phyloP scores from a whole-genome alignment of 1,284 basidiomycete species.

The Ganoderma lingzhi region DNA sequence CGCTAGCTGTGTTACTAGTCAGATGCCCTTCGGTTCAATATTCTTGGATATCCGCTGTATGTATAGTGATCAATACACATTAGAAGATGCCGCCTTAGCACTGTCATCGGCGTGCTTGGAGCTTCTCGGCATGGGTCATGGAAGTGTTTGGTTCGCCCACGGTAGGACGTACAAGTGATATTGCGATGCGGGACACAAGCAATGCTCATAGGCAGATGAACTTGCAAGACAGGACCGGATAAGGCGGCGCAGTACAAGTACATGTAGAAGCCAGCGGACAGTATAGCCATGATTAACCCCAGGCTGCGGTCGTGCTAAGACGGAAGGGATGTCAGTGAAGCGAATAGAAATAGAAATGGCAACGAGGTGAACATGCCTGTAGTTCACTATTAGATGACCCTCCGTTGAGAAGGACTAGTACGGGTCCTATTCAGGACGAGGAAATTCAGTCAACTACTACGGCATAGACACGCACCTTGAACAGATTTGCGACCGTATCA shows the following conservation, averaged over 20 bases:
- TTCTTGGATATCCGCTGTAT: slow-evolving; percentile 10
- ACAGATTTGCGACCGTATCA: slow-evolving; percentile 91
- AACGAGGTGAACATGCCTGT: slow-evolving; percentile 69
- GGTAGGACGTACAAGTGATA: not conserved
- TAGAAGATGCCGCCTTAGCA: slow-evolving; percentile 1
- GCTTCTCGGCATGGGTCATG: not conserved
- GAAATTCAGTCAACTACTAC: not conserved
- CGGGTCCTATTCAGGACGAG: not conserved
- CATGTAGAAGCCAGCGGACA: not conserved
- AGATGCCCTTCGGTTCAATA: not conserved
- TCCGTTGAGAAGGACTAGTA: slow-evolving; percentile 90
- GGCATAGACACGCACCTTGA: slow-evolving; percentile 61
- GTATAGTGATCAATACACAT: not conserved
- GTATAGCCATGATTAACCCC: slow-evolving; percentile 56
- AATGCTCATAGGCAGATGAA: not conserved
- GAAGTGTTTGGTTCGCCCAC: not conserved
- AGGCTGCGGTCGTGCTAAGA: slow-evolving; percentile 74
- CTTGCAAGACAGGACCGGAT: slow-evolving; percentile 7
- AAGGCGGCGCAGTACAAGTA: slow-evolving; percentile 8
- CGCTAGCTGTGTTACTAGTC: not conserved
- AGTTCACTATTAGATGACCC: slow-evolving; percentile 95
- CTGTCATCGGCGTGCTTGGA: not conserved
- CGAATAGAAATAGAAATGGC: not conserved
- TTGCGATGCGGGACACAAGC: not conserved
- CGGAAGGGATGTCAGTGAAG: not conserved